Evolutionary conservation across 2,329 filamentous ascomycete species (phyloP), one percentile per base, ranked within the genome.

Genomic region (Monosporascus sp.): DNA sequence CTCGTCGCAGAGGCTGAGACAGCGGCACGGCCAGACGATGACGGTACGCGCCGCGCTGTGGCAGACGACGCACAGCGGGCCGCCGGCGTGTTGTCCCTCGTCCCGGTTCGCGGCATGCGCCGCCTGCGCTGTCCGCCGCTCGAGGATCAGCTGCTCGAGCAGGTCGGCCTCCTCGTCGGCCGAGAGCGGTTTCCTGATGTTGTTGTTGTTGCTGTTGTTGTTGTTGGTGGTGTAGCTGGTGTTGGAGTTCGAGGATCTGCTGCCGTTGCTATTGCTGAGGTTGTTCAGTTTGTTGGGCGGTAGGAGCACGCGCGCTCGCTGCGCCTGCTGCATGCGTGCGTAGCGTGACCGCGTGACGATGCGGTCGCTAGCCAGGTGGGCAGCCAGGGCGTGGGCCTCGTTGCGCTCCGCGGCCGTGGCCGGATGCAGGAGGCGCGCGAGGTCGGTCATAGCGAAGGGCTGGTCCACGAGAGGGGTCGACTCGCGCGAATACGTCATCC

Each of bases 11-110:
- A 97, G 79, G 61, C 90, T 93, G 54, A 99, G 78, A 67, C 94
- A 99, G 2, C 94, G 88, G 68, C 94, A 99, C 0, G 94, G 94
- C 94, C 94, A 97, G 2, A 96, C 87, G 51, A 99, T 88, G 56
- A 97, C 88, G 7, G 89, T 95, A 18, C 94, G 80, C 3, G 91
- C 85, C n/a, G 82, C 81, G 51, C 85, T 85, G 69, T 97, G 93
- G 67, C 94, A 99, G 5, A 99, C 90, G 1, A 97, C 94, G 65
- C 94, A 99, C 60, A 89, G 88, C 3, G 91, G 90, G 0, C 90
- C 86, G 41, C 79, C 83, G 31, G 85, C 82, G 2, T 52, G 48
- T 49, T 54, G 49, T 38, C 49, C 55, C 14, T 52, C 18, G 55
- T 51, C 45, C 25, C 50, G 47, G 9, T 57, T 55, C 52, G 53